Evolutionary conservation across 2,329 filamentous ascomycete genomes (phyloP).

Genomic region (Lasiodiplodia gonubiensis): DNA sequence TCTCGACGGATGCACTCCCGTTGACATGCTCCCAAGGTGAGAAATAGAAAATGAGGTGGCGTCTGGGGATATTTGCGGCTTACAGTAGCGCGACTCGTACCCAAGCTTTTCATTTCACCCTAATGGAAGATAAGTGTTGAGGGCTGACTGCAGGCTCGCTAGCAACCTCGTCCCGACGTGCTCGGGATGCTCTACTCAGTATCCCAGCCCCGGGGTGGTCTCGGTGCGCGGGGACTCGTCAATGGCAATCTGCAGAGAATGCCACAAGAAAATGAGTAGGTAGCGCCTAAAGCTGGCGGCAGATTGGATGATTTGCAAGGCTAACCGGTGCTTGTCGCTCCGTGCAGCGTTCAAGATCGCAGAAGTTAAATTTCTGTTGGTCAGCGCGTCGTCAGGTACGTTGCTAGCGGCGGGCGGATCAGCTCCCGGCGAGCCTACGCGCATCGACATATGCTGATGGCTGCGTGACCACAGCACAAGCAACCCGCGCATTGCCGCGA

Average conservation of each 20-base stretch:
- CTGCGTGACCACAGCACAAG: conserved; percentile 30
- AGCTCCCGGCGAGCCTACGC: conserved; percentile 24
- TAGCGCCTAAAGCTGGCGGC: conserved; percentile 13
- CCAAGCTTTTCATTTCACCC: neutral
- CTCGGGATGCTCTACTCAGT: conserved; percentile 72
- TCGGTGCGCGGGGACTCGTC: conserved; percentile 76
- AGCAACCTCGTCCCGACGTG: conserved; percentile 83
- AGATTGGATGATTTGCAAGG: neutral
- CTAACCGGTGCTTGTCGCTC: conserved; percentile 14
- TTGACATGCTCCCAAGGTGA: conserved; percentile 75
- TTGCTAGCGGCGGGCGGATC: conserved; percentile 24
- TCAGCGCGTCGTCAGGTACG: conserved; percentile 58
- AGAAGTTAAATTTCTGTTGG: conserved; percentile 76
- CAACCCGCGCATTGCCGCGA: conserved; percentile 29
- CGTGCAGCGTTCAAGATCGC: conserved; percentile 70
- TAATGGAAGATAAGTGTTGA: neutral
- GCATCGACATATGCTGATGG: conserved; percentile 21
- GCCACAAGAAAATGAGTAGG: conserved; percentile 76
- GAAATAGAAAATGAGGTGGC: conserved; percentile 7
- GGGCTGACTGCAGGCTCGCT: conserved; percentile 10
- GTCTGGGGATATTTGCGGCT: neutral
- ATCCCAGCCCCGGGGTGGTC: conserved; percentile 66
- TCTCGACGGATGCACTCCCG: conserved; percentile 72
- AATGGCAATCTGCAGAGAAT: conserved; percentile 77
- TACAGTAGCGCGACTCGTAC: neutral